Evolutionary conservation across 495 filamentous ascomycete species (phyloP).

Genomic region (Wilcoxina mikolae): DNA sequence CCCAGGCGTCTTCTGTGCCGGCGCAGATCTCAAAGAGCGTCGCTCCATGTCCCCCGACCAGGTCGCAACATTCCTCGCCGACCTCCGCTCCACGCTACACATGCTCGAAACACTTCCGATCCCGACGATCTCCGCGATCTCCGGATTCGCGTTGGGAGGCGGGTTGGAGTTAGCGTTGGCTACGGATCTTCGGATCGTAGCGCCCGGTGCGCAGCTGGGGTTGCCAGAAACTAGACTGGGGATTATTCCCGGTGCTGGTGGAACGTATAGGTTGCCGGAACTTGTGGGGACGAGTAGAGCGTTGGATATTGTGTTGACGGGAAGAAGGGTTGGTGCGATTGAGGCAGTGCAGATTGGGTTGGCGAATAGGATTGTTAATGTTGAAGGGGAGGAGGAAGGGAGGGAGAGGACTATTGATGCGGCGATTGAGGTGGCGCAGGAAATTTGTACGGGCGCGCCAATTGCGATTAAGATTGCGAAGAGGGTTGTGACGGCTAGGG

Average conservation of each 20-base stretch:
- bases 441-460: conserved; percentile 79
- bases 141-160: conserved; percentile 70
- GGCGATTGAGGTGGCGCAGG: conserved; percentile 59
- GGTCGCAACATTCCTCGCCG: conserved; percentile 59
- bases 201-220: conserved; percentile 54
- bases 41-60: conserved; percentile 56
- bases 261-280: conserved; percentile 66
- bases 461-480: conserved; percentile 59
- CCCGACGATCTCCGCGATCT: conserved; percentile 76
- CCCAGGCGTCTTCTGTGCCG: conserved; percentile 77
- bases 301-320: conserved; percentile 72
- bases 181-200: conserved; percentile 72
- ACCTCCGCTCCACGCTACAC: conserved; percentile 57
- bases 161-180: conserved; percentile 80
- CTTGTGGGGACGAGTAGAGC: conserved; percentile 63
- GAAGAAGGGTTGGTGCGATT: conserved; percentile 55
- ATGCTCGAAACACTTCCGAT: conserved; percentile 56
- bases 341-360: conserved; percentile 78
- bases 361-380: conserved; percentile 66
- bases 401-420: conserved; percentile 51
- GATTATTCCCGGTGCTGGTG: conserved; percentile 89
- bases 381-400: conserved; percentile 41
- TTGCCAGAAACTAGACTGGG: conserved; percentile 83
- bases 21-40: conserved; percentile 86
- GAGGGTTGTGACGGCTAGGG: conserved; percentile 45